A percentile compares a stretch with the other conserved stretches of the same genome.
Evolutionary conservation across 495 filamentous ascomycete species (phyloP).

Genomic region (Penicillium cinerascens): DNA sequence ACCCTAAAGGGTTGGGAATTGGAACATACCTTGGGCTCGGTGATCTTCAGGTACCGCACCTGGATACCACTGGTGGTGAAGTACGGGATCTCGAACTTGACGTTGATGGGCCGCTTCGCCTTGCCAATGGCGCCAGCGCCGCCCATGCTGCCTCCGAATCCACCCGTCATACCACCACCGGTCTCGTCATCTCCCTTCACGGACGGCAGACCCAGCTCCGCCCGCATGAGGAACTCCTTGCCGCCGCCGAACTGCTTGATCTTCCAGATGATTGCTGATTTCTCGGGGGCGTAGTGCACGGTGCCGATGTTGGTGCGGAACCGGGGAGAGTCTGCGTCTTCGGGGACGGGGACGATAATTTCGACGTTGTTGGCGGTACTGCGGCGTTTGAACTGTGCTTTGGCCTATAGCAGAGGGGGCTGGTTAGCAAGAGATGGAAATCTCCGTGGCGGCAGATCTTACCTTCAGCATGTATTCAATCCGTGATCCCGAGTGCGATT

Average conservation of each 20-base stretch:
- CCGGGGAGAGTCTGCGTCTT: conserved; percentile 92
- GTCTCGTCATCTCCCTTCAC: conserved; percentile 96
- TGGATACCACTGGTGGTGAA: conserved; percentile 99
- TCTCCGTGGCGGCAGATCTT: not conserved
- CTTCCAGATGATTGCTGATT: conserved; percentile 98
- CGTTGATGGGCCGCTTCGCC: conserved; percentile 91
- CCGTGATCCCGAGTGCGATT: conserved; percentile 87
- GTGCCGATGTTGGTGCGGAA: conserved; percentile 97
- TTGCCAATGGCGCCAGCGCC: conserved; percentile 62
- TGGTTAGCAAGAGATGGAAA: not conserved
- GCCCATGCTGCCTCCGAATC: conserved; percentile 95
- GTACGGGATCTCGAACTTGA: conserved; percentile 99
- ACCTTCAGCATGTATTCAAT: conserved; percentile 99
- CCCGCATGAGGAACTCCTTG: conserved; percentile 99
- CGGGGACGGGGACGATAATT: conserved; percentile 94
- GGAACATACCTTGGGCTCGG: conserved; percentile 90
- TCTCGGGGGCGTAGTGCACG: conserved; percentile 98
- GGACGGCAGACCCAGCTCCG: conserved; percentile 91
- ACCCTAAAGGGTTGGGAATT: not conserved
- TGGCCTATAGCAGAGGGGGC: conserved; percentile 52
- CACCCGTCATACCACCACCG: conserved; percentile 93
- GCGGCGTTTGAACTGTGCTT: conserved; percentile 96
- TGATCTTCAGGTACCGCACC: conserved; percentile 98
- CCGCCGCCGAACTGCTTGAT: conserved; percentile 99
- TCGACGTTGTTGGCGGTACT: conserved; percentile 99